phyloP scores from a whole-genome alignment of 805 yeast genomes.

The Ogataea kodamae region DNA sequence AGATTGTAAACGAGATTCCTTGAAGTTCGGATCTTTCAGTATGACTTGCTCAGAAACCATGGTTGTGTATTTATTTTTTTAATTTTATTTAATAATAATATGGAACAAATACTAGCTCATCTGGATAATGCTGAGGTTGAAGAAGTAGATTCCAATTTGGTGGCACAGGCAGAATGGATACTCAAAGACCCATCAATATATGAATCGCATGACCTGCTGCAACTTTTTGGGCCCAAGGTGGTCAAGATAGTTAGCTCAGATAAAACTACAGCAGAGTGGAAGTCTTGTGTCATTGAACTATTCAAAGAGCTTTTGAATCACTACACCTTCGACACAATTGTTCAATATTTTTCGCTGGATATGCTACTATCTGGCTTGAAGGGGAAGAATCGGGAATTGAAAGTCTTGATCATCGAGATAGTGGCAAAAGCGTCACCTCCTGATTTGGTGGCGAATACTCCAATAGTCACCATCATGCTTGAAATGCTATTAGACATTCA shows the following conservation, averaged over 20 bases:
- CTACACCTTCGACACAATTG: slow-evolving; percentile 29
- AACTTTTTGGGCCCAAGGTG: slow-evolving; percentile 20
- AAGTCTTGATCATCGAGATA: slow-evolving; percentile 24
- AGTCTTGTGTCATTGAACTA: slow-evolving; percentile 19
- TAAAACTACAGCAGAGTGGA: slow-evolving; percentile 21
- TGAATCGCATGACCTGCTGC: slow-evolving; percentile 11
- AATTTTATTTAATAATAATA: slow-evolving; percentile 2
- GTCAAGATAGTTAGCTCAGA: slow-evolving; percentile 26
- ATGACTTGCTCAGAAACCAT: slow-evolving; percentile 13
- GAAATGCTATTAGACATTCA: slow-evolving; percentile 20
- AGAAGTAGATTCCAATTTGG: slow-evolving; percentile 14
- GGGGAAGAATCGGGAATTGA: slow-evolving; percentile 26
- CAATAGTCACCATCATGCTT: slow-evolving; percentile 26
- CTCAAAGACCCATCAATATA: slow-evolving; percentile 20
- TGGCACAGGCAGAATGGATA: slow-evolving; percentile 18
- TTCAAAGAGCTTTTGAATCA: slow-evolving; percentile 27
- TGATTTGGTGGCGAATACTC: slow-evolving; percentile 34
- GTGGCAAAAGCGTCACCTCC: slow-evolving; percentile 29
- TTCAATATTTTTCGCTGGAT: slow-evolving; percentile 23
- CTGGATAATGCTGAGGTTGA: slow-evolving; percentile 7
- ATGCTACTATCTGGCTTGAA: slow-evolving; percentile 30
- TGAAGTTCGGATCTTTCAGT: slow-evolving; percentile 33
- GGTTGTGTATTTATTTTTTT: not conserved
- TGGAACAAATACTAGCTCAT: slow-evolving; percentile 4
- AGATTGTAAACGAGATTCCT: slow-evolving; percentile 40